Percentiles rank a stretch among this genome's conserved stretches.
Conservation (phyloP, 768 basidiomycete species). For the Lentinula boryana region DNA sequence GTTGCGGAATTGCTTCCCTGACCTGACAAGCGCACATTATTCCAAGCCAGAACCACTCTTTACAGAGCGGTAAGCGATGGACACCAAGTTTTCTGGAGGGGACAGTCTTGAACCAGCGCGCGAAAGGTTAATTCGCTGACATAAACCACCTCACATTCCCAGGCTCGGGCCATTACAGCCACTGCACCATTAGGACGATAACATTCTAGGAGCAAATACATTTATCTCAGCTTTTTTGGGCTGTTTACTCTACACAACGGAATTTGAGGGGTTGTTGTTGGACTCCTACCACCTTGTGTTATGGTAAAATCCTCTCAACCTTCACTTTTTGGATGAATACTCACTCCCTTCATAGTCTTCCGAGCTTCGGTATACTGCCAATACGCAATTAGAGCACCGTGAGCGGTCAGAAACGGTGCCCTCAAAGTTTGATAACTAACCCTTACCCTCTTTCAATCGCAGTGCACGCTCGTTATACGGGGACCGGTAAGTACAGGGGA, state of each 20-base stretch:
- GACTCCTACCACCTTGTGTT: not conserved
- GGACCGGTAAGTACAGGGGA: constrained; percentile 65
- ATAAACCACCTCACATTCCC: constrained; percentile 73
- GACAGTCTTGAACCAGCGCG: constrained; percentile 92
- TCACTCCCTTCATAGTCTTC: constrained; percentile 51
- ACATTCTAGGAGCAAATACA: no score
- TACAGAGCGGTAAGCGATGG: constrained; percentile 62
- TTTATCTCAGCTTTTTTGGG: no score
- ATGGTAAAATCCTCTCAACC: not conserved
- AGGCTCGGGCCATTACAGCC: constrained; percentile 79
- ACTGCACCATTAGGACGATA: constrained; percentile 25
- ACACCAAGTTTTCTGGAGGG: constrained; percentile 92
- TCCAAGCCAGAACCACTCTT: constrained; percentile 62
- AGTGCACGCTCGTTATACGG: constrained; percentile 96
- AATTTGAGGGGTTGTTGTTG: no score
- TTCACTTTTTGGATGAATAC: not conserved
- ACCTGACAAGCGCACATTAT: constrained; percentile 80
- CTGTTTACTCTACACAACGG: no score
- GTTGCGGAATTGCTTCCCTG: constrained; percentile 94
- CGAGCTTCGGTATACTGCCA: constrained; percentile 92
- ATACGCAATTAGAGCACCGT: constrained; percentile 95
- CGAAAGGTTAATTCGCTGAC: constrained; percentile 57
- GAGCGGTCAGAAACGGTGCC: constrained; percentile 20
- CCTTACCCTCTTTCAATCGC: constrained; percentile 11
- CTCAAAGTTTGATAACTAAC: constrained; percentile 1